Conservation (phyloP, 2,329 filamentous ascomycete genomes). For the Xylaria arbuscula region DNA sequence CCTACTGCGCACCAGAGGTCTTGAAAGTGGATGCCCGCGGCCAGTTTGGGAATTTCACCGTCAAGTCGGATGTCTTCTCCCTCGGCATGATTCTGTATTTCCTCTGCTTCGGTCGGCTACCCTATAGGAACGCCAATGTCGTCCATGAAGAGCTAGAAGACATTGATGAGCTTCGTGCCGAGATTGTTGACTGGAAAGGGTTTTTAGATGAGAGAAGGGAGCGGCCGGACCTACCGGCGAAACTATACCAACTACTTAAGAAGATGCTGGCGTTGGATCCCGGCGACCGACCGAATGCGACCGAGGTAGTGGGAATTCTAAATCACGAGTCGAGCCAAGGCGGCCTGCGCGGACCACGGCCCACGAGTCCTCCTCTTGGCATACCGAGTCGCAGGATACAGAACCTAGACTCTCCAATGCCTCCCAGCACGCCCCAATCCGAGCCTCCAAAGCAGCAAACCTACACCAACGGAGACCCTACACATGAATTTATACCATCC, state of each 20-base stretch:
- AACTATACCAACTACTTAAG: slow-evolving; percentile 86
- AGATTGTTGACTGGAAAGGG: slow-evolving; percentile 88
- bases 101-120: slow-evolving; percentile 91
- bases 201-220: slow-evolving; percentile 81
- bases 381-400: slow-evolving; percentile 62
- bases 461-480: slow-evolving; percentile 34
- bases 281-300: slow-evolving; percentile 80
- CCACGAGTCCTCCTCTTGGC: slow-evolving; percentile 54
- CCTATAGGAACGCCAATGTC: slow-evolving; percentile 84
- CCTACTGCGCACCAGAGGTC: slow-evolving; percentile 96
- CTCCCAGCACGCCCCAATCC: slow-evolving; percentile 61
- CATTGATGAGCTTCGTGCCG: slow-evolving; percentile 82
- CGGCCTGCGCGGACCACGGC: slow-evolving; percentile 52
- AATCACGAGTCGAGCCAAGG: slow-evolving; percentile 71
- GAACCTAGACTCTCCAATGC: slow-evolving; percentile 65
- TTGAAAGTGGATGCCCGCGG: slow-evolving; percentile 76
- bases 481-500: slow-evolving; percentile 43
- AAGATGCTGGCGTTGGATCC: slow-evolving; percentile 83
- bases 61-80: slow-evolving; percentile 98
- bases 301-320: slow-evolving; percentile 84
- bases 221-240: slow-evolving; percentile 84
- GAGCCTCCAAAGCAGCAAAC: slow-evolving; percentile 51
- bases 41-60: slow-evolving; percentile 90
- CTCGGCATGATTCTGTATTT: slow-evolving; percentile 99
- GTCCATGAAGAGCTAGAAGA: slow-evolving; percentile 94